A percentile compares a stretch with the other conserved stretches of the same genome.
Conservation (phyloP, 2,329 filamentous ascomycete genomes). For the Colletotrichum siamense region DNA sequence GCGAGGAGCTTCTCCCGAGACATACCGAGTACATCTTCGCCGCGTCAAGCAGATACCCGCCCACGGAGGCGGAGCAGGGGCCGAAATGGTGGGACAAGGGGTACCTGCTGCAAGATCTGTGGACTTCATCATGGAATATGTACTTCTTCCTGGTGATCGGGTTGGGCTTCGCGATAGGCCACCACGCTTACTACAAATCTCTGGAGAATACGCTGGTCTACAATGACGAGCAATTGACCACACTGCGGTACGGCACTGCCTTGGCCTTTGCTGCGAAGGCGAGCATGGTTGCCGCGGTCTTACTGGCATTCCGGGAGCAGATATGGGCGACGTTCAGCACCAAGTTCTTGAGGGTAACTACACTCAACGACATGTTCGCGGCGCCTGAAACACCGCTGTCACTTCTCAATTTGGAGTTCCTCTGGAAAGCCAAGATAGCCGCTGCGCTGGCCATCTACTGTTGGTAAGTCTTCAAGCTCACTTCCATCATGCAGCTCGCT, state of each 20-base stretch:
- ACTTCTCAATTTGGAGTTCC: conserved; percentile 31
- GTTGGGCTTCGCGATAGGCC: conserved; percentile 33
- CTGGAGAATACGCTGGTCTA: conserved; percentile 28
- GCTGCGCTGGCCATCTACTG: conserved; percentile 36
- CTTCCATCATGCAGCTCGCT: neutral
- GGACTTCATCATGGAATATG: conserved; percentile 40
- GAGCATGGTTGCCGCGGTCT: conserved; percentile 35
- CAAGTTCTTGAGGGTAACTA: conserved; percentile 9
- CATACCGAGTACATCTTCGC: neutral
- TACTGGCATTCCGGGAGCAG: conserved; percentile 24
- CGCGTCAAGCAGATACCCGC: neutral
- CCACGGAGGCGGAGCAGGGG: neutral
- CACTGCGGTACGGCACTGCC: conserved; percentile 37
- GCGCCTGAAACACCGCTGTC: neutral
- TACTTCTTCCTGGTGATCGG: conserved; percentile 36
- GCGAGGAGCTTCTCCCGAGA: neutral
- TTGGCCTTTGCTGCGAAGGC: conserved; percentile 40
- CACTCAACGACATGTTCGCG: neutral
- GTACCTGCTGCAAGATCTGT: conserved; percentile 26
- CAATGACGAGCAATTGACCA: conserved; percentile 34
- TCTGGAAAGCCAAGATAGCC: conserved; percentile 33
- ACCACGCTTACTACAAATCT: conserved; percentile 37
- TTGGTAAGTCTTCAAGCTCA: conserved; percentile 25
- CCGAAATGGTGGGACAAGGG: neutral
- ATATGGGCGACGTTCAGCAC: conserved; percentile 14